Evolutionary conservation across 371 early-diverging fungal species (phyloP).

Genomic region (Neoconidiobolus thromboides): DNA sequence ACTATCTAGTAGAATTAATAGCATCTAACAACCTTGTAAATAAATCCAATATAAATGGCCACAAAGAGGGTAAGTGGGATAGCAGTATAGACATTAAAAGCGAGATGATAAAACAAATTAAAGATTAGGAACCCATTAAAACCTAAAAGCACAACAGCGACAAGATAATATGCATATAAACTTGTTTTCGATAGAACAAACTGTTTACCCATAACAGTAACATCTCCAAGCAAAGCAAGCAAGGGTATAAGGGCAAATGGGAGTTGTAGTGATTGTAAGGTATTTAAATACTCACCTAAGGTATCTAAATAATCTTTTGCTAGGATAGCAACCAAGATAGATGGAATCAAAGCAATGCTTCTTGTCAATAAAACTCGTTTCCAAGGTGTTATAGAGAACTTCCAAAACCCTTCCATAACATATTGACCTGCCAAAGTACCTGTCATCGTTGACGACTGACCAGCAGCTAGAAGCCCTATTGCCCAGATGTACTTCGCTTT

Average conservation of each 20-base stretch:
- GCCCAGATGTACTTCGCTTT: constrained; percentile 43
- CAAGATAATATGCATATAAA: background rate
- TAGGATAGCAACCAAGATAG: constrained; percentile 36
- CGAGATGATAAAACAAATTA: background rate
- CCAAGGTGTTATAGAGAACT: constrained; percentile 32
- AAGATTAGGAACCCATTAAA: background rate
- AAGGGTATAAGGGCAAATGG: constrained; percentile 52
- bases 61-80: background rate
- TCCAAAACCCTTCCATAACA: constrained; percentile 54
- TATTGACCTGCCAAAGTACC: constrained; percentile 58
- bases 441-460: constrained; percentile 50
- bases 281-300: constrained; percentile 45
- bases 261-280: constrained; percentile 48
- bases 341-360: constrained; percentile 41
- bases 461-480: constrained; percentile 42
- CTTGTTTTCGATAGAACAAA: background rate
- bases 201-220: background rate
- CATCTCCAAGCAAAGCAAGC: constrained; percentile 26
- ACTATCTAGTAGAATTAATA: background rate
- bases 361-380: constrained; percentile 44
- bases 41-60: background rate
- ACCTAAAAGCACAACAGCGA: background rate
- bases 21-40: background rate
- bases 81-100: background rate
- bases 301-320: constrained; percentile 39